Evolutionary conservation across 2,329 filamentous ascomycete species (phyloP).

Genomic region (Paecilomyces niveus): DNA sequence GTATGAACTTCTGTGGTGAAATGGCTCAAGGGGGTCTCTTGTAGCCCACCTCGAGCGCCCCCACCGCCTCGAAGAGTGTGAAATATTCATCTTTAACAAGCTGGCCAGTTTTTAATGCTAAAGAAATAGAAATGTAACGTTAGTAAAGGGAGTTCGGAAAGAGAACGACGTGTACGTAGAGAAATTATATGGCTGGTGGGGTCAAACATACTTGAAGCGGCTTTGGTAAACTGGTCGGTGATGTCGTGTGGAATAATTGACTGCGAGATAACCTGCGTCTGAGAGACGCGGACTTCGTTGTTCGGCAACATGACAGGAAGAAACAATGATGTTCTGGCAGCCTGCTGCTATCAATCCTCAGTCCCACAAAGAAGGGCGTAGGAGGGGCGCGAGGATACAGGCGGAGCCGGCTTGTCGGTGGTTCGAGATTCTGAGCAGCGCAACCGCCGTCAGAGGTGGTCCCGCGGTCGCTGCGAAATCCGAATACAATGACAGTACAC

Average conservation of each 20-base stretch:
- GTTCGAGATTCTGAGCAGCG: not conserved
- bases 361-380: not conserved
- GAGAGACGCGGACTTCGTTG: slow-evolving; percentile 22
- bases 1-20: not conserved
- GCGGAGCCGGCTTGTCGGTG: not conserved
- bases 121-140: slow-evolving; percentile 4
- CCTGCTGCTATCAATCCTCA: slow-evolving; percentile 1
- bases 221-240: slow-evolving; percentile 48
- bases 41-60: slow-evolving; percentile 53
- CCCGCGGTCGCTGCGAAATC: not conserved
- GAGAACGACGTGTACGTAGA: not conserved
- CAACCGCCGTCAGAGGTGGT: not conserved
- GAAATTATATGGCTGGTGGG: not conserved
- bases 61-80: slow-evolving; percentile 89
- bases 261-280: slow-evolving; percentile 26
- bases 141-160: not conserved
- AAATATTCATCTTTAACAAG: slow-evolving; percentile 92
- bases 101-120: slow-evolving; percentile 71
- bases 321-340: not conserved
- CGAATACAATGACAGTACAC: not conserved
- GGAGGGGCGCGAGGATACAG: not conserved
- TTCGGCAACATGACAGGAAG: slow-evolving; percentile 25
- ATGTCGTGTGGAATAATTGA: slow-evolving; percentile 43
- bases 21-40: slow-evolving; percentile 2
- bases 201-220: slow-evolving; percentile 41